Evolutionary conservation across 768 basidiomycete species (phyloP).

Genomic region (Trametes cinnabarina): DNA sequence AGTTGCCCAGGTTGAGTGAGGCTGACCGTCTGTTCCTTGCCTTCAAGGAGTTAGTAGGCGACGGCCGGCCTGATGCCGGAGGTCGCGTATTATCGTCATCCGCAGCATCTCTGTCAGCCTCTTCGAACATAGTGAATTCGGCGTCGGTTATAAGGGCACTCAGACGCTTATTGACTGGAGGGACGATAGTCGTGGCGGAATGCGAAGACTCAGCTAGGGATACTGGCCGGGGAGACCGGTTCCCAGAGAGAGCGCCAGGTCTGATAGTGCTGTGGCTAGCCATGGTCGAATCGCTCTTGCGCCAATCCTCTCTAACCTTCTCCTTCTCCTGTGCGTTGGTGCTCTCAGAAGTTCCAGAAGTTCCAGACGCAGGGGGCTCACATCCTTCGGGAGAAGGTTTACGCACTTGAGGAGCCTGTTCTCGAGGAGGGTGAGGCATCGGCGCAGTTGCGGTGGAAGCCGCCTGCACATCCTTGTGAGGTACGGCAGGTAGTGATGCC

Average conservation of each 20-base stretch:
- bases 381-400: background rate
- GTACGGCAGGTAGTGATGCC: background rate
- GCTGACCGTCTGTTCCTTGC: constrained; percentile 60
- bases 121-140: constrained; percentile 66
- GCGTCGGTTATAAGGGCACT: constrained; percentile 68
- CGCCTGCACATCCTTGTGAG: constrained; percentile 22
- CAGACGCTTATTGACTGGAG: constrained; percentile 57
- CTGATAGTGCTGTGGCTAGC: constrained; percentile 68
- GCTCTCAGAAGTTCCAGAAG: background rate
- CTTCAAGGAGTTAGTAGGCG: constrained; percentile 47
- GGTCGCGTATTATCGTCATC: constrained; percentile 14
- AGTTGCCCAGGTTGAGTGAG: constrained; percentile 51
- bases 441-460: constrained; percentile 56
- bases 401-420: constrained; percentile 51
- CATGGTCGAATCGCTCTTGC: constrained; percentile 82
- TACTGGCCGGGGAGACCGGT: constrained; percentile 60
- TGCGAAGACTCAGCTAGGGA: constrained; percentile 78
- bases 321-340: constrained; percentile 24
- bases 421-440: constrained; percentile 28
- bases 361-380: background rate
- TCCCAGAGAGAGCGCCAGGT: constrained; percentile 41
- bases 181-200: constrained; percentile 67
- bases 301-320: constrained; percentile 65
- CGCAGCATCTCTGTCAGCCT: constrained; percentile 40
- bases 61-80: constrained; percentile 27